Percentiles rank a stretch among this genome's conserved stretches.
phyloP scores from a whole-genome alignment of 345 rosid genomes.

The Melaleuca alternifolia region DNA sequence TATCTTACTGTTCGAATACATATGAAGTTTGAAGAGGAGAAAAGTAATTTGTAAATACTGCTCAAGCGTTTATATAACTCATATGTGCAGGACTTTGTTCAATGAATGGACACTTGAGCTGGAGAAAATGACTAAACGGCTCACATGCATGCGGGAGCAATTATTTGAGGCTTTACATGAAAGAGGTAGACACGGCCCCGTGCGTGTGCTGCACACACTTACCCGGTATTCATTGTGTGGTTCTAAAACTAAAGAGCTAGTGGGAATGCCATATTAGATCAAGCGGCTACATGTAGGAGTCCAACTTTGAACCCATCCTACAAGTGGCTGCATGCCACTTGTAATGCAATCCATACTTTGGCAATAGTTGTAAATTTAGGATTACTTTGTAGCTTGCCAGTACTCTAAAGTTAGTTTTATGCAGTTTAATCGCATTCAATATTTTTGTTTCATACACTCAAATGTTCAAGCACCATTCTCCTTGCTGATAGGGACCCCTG shows the following conservation, averaged over 20 bases:
- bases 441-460: not conserved
- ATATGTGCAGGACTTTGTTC: conserved; percentile 21
- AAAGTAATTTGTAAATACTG: not conserved
- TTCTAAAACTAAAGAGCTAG: not conserved
- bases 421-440: not conserved
- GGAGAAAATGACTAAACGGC: conserved; percentile 32
- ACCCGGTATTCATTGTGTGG: not conserved
- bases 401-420: not conserved
- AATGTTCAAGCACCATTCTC: not conserved
- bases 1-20: not conserved
- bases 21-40: not conserved
- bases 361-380: not conserved
- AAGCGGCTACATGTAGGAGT: not conserved
- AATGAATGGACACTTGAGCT: conserved; percentile 35
- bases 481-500: conserved; percentile 34
- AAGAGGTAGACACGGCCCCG: conserved; percentile 17
- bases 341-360: not conserved
- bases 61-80: not conserved
- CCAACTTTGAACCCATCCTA: not conserved
- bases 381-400: not conserved
- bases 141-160: conserved; percentile 27
- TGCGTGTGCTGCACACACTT: rapidly evolving
- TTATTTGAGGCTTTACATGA: conserved; percentile 24
- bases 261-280: not conserved
- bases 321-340: not conserved